Evolutionary conservation across 345 rosid species (phyloP), one percentile per base, ranked within the genome.

Genomic region (Salix caprea): DNA sequence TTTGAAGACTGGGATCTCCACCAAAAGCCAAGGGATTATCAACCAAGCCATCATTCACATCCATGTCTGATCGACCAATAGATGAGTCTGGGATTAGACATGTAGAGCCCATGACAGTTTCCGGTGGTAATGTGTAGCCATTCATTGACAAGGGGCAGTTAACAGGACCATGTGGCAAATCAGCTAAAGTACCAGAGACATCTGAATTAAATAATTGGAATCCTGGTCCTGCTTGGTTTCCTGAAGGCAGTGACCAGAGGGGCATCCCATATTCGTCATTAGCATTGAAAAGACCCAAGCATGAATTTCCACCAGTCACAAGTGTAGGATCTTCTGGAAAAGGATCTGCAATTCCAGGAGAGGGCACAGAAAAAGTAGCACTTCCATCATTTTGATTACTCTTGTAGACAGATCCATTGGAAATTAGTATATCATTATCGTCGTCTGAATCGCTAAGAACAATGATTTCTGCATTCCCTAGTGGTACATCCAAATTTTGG

Each of bases 371-470:
- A 89, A 89, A 89, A 82, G 79, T 74, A 68, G 91, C 87, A 82
- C 85, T 93, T 23, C 79, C 85, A 67, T 80, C 82, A 62, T 86
- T 91, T 75, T 56, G 89, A 84, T 82, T 86, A 74, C 83, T 87
- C 82, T 82, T 81, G 80, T 83, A 91, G 69, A 78, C 82, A 79
- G 85, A 81, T 67, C 86, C 82, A 52, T 94, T 80, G 70, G 92
- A 82, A 69, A 92, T 79, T 50, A 84, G 72, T 18, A 89, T 64
- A 77, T 91, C 96, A 82, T 88, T 88, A 26, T 90, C 99, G 16
- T 90, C 97, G 70, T 96, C 99, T 26, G 99, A 94, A 85, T 92
- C 99, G 82, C 89, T 92, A 58, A 96, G 93, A 80, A 91, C 87
- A 72, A 96, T 96, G 74, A 96, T 86, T 76, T 90, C 97, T 28